These are phyloP conservation scores for Coniophora puteana DNA, from an alignment of 1,284 basidiomycete genomes.

Conservation along the genomic window DNA sequence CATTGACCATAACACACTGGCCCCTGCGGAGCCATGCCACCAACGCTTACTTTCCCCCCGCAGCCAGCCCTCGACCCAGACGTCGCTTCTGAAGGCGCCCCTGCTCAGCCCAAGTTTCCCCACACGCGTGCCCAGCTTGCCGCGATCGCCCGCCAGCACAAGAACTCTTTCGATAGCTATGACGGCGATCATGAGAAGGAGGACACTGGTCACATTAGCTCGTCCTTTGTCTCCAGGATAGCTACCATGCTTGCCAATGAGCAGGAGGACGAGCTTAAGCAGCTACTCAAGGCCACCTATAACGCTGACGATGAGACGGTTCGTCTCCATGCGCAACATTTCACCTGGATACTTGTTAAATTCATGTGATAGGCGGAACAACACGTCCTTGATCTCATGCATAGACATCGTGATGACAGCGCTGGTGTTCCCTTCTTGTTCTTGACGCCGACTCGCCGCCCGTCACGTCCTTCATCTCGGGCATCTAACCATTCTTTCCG, in stretches of 20 bases:
- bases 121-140: slow-evolving; percentile 77
- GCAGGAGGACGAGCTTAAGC: slow-evolving; percentile 82
- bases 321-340: slow-evolving; percentile 8
- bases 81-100: slow-evolving; percentile 14
- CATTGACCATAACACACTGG: no score
- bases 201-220: slow-evolving; percentile 48
- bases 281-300: slow-evolving; percentile 65
- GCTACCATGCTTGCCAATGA: slow-evolving; percentile 74
- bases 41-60: slow-evolving; percentile 21
- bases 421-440: slow-evolving; percentile 80
- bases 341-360: slow-evolving; percentile 8
- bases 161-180: slow-evolving; percentile 42
- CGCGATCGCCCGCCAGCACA: slow-evolving; percentile 68
- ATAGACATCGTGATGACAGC: slow-evolving; percentile 79
- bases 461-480: slow-evolving; percentile 78
- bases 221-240: slow-evolving; percentile 62
- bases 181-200: slow-evolving; percentile 58
- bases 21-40: slow-evolving; percentile 23
- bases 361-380: slow-evolving; percentile 57
- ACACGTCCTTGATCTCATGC: slow-evolving; percentile 80
- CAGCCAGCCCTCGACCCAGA: slow-evolving; percentile 15
- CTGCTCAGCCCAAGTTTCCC: slow-evolving; percentile 44
- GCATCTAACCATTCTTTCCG: slow-evolving; percentile 69
- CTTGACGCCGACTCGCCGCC: slow-evolving; percentile 73
- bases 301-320: slow-evolving; percentile 77